phyloP scores from a whole-genome alignment of 331 rosid genomes.

The Malus hybrid region DNA sequence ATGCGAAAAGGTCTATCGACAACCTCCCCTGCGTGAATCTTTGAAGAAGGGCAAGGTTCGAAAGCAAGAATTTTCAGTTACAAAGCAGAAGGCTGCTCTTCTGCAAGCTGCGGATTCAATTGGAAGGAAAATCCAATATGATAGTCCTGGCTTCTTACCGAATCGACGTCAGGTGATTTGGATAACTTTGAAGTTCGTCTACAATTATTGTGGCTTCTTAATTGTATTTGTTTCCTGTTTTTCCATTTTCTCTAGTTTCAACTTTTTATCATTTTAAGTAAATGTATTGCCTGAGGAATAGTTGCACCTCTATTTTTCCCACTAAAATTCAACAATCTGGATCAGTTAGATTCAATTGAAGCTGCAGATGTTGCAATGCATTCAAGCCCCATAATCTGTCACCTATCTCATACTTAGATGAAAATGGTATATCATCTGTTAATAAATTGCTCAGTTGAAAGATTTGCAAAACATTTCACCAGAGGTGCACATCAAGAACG shows the following conservation, averaged over 20 bases:
- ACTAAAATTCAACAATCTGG: background rate
- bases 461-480: background rate
- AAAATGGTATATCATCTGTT: background rate
- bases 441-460: background rate
- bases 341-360: background rate
- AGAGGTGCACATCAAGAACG: background rate
- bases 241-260: background rate
- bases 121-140: slow-evolving; percentile 83
- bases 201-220: background rate
- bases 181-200: slow-evolving; percentile 2
- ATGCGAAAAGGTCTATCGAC: slow-evolving; percentile 85
- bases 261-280: background rate
- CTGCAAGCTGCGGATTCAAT: slow-evolving; percentile 71
- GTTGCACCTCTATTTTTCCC: background rate
- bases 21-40: slow-evolving; percentile 75
- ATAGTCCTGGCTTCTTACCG: slow-evolving; percentile 78
- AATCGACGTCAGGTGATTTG: slow-evolving; percentile 78
- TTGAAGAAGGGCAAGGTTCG: slow-evolving; percentile 60
- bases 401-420: background rate
- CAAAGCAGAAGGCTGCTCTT: slow-evolving; percentile 66
- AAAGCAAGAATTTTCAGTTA: slow-evolving; percentile 58
- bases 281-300: background rate
- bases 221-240: background rate
- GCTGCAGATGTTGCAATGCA: background rate
- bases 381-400: background rate